Conservation (phyloP, 2,329 filamentous ascomycete genomes). For the Coniella lustricola region DNA sequence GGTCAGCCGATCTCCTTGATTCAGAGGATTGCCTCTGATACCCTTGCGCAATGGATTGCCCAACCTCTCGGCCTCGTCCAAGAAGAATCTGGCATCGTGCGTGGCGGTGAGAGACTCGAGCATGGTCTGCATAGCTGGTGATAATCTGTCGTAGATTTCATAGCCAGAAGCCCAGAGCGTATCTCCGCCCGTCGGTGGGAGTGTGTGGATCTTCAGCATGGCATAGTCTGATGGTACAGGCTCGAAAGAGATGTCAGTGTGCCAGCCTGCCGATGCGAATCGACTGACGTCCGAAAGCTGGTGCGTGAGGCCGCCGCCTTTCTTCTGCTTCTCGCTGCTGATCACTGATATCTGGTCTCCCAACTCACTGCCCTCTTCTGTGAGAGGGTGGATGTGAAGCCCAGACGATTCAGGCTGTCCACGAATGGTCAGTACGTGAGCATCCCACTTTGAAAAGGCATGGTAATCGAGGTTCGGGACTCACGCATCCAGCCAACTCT, state of each 20-base stretch:
- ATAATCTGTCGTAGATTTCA: slow-evolving; percentile 50
- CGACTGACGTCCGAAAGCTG: slow-evolving; percentile 43
- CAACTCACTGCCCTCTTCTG: slow-evolving; percentile 43
- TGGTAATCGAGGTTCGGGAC: slow-evolving; percentile 4
- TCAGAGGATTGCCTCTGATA: slow-evolving; percentile 48
- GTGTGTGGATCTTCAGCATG: slow-evolving; percentile 37
- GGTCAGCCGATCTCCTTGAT: slow-evolving; percentile 44
- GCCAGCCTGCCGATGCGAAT: slow-evolving; percentile 30
- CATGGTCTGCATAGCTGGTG: slow-evolving; percentile 38
- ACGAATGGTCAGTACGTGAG: background rate
- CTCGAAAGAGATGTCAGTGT: slow-evolving; percentile 36
- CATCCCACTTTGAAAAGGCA: background rate
- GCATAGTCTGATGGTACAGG: slow-evolving; percentile 39
- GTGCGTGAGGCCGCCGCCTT: slow-evolving; percentile 44
- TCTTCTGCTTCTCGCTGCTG: slow-evolving; percentile 48
- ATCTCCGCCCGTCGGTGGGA: slow-evolving; percentile 38
- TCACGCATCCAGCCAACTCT: slow-evolving; percentile 33
- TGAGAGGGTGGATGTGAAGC: slow-evolving; percentile 49
- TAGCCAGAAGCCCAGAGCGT: slow-evolving; percentile 43
- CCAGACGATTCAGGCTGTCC: slow-evolving; percentile 37
- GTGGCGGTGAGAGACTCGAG: slow-evolving; percentile 43
- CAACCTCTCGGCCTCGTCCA: slow-evolving; percentile 39
- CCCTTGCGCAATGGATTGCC: slow-evolving; percentile 29
- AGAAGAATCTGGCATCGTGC: slow-evolving; percentile 42
- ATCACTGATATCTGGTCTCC: slow-evolving; percentile 52